These are phyloP conservation scores for Diaporthe citrichinensis DNA, from an alignment of 2,329 filamentous ascomycete species.

Conservation along the genomic window DNA sequence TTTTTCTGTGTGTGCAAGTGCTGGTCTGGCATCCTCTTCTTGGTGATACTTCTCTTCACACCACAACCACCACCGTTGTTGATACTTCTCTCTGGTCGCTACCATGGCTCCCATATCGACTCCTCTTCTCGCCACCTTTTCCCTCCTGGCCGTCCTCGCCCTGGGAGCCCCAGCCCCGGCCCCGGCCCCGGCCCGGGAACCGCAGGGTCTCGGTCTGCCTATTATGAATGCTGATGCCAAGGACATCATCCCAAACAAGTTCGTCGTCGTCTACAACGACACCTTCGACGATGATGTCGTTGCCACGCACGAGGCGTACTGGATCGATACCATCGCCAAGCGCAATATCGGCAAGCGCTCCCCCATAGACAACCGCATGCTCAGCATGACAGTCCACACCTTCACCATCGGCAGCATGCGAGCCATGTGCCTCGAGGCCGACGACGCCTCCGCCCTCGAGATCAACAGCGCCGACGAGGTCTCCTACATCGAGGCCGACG, in stretches of 20 bases:
- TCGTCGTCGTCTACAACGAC: constrained; percentile 76
- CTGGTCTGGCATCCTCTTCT: constrained; percentile 33
- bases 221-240: constrained; percentile 64
- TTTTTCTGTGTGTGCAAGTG: constrained; percentile 23
- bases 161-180: constrained; percentile 33
- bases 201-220: constrained; percentile 55
- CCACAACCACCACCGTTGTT: neutral
- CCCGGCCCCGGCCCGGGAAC: neutral
- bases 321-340: constrained; percentile 66
- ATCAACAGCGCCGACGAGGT: constrained; percentile 63
- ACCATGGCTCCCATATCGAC: constrained; percentile 30
- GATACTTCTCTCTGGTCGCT: neutral
- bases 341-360: constrained; percentile 69
- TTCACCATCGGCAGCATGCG: constrained; percentile 66
- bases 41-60: constrained; percentile 10
- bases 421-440: constrained; percentile 60
- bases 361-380: constrained; percentile 56
- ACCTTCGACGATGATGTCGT: constrained; percentile 64
- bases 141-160: constrained; percentile 36
- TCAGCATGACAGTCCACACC: constrained; percentile 63
- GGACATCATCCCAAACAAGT: constrained; percentile 68
- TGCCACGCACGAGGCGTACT: constrained; percentile 62
- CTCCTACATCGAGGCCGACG: constrained; percentile 61
- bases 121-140: constrained; percentile 26
- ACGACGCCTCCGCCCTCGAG: constrained; percentile 52